These are phyloP conservation scores for Auricularia sp. DNA, from an alignment of 768 basidiomycete genomes.

Conservation along the genomic window DNA sequence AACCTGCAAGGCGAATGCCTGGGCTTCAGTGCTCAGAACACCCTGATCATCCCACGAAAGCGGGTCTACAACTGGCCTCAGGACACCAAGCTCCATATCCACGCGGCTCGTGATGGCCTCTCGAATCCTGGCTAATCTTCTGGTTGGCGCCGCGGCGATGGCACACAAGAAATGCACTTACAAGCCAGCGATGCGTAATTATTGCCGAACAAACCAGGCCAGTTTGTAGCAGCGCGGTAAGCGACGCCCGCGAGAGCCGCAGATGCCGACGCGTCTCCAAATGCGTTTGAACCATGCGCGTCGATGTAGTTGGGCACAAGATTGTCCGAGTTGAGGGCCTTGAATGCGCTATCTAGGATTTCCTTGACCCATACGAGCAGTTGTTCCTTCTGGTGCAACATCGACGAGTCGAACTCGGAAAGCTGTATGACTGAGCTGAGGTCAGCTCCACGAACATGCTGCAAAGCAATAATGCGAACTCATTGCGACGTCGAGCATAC, in stretches of 20 bases:
- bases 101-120: constrained; percentile 22
- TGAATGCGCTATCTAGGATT: constrained; percentile 21
- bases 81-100: constrained; percentile 23
- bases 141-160: not conserved
- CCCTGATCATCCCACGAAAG: constrained; percentile 21
- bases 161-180: not conserved
- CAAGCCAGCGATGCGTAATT: constrained; percentile 16
- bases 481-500: constrained; percentile 26
- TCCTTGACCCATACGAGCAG: constrained; percentile 26
- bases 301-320: constrained; percentile 28
- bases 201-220: constrained; percentile 22
- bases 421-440: constrained; percentile 24
- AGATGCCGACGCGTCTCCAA: constrained; percentile 28
- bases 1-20: not conserved
- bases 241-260: constrained; percentile 18
- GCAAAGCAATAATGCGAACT: not conserved
- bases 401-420: constrained; percentile 16
- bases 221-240: constrained; percentile 17
- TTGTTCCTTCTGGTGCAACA: constrained; percentile 22
- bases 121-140: constrained; percentile 18
- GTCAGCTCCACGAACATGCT: not conserved
- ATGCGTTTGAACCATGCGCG: constrained; percentile 15
- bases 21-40: constrained; percentile 12
- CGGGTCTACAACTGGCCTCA: constrained; percentile 29
- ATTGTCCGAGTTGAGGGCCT: constrained; percentile 18